Evolutionary conservation across 768 basidiomycete genomes (phyloP), one percentile per base, ranked within the genome.

Genomic region (Amanita rimosa): DNA sequence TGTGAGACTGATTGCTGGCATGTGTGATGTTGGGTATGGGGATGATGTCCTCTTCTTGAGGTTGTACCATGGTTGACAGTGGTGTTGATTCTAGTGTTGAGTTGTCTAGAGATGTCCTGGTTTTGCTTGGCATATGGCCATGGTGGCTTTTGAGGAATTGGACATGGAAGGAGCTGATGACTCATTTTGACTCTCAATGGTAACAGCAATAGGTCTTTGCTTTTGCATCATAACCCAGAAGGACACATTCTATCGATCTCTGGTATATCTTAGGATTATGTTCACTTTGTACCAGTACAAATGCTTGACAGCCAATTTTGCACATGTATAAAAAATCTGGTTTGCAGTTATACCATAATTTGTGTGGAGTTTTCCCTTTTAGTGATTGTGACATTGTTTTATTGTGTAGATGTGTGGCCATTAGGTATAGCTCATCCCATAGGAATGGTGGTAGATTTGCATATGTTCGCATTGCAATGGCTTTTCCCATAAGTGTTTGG

Each of bases 161-260:
- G 13, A n/a, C n/a, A 63, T 29, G 64, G 55, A 40, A 54, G 62
- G 0, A 59, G 58, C 2, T 22, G 22, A 22, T 22, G 2, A 22
- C 22, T 22, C 5, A 48, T 52, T 49, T 16, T 1, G 57, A 51
- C 5, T 17, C 11, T 4, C 49, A 48, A n/a, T n/a, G 52, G 24
- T 63, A 66, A 54, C 64, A 62, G 14, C 56, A 44, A 44, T 64
- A 71, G 0, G 60, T 63, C 46, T 69, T 69, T 1, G 64, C 58
- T 11, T 59, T 58, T 1, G 48, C 26, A 1, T 58, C 55, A 47
- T 70, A 73, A 1, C 70, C 65, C 45, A 71, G 60, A 33, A 69
- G 66, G 1, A 66, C 48, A 47, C 71, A 71, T 55, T 67, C 63
- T 26, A 59, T 27, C 1, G 54, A 55, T 2, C n/a, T 52, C 9